These are phyloP conservation scores for Ophidiomyces ophidiicola DNA, from an alignment of 2,329 filamentous ascomycete species.

Conservation along the genomic window DNA sequence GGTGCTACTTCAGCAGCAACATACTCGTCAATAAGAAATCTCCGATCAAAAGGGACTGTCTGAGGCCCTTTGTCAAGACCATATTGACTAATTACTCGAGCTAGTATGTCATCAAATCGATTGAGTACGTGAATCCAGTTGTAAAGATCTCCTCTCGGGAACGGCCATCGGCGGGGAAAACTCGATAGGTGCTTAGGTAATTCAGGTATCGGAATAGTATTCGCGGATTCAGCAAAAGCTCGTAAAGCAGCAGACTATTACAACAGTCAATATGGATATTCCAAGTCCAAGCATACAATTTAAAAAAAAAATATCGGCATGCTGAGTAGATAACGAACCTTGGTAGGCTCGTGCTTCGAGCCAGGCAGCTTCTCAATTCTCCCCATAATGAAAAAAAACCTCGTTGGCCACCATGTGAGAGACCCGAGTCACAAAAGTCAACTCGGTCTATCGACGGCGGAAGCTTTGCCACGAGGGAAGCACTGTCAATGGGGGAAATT, in stretches of 20 bases:
- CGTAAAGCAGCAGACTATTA: slow-evolving; percentile 73
- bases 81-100: slow-evolving; percentile 70
- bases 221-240: slow-evolving; percentile 62
- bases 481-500: slow-evolving; percentile 6
- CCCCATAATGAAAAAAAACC: slow-evolving; percentile 33
- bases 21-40: slow-evolving; percentile 31
- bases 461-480: slow-evolving; percentile 10
- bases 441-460: not conserved
- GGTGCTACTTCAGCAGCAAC: slow-evolving; percentile 49
- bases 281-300: not conserved
- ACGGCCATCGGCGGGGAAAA: slow-evolving; percentile 86
- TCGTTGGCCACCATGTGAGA: slow-evolving; percentile 33
- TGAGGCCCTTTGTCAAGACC: slow-evolving; percentile 70
- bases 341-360: slow-evolving; percentile 41
- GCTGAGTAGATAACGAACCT: slow-evolving; percentile 34
- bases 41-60: slow-evolving; percentile 53
- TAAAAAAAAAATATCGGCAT: not conserved
- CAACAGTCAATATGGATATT: not conserved
- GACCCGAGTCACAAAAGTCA: slow-evolving; percentile 8
- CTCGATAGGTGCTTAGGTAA: slow-evolving; percentile 63
- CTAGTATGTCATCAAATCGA: slow-evolving; percentile 79
- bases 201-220: slow-evolving; percentile 57
- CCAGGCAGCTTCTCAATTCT: slow-evolving; percentile 43
- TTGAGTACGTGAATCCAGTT: slow-evolving; percentile 96
- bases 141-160: slow-evolving; percentile 88